Conservation (phyloP, 106 monocot genomes). For the Vanilla planifolia region DNA sequence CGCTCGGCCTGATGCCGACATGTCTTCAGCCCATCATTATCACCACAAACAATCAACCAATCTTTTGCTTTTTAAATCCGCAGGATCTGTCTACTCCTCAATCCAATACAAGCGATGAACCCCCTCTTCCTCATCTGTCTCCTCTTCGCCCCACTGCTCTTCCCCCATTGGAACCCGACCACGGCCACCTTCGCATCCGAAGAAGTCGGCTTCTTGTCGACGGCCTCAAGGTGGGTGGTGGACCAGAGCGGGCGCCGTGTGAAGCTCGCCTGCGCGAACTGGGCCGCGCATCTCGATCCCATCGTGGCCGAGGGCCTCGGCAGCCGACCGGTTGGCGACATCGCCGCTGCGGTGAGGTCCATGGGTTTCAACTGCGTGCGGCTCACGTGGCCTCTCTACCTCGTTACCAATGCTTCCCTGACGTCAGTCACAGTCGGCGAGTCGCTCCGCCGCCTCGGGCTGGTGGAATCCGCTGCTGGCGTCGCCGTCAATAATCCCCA, state of each 20-base stretch:
- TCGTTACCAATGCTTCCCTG: conserved; percentile 26
- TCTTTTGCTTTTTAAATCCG: too few relatives aligned
- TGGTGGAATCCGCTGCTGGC: conserved; percentile 24
- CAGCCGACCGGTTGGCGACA: conserved; percentile 40
- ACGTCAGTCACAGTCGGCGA: conserved; percentile 35
- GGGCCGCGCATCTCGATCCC: conserved; percentile 61
- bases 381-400: conserved; percentile 58
- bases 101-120: background rate
- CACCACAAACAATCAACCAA: too few relatives aligned
- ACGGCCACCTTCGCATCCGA: background rate
- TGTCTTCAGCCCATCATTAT: too few relatives aligned
- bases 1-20: too few relatives aligned
- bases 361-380: conserved; percentile 92
- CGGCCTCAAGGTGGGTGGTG: conserved; percentile 60
- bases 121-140: background rate
- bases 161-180: background rate
- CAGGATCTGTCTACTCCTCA: too few relatives aligned
- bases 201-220: conserved; percentile 23
- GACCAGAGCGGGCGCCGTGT: conserved; percentile 43
- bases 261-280: conserved; percentile 79
- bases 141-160: background rate
- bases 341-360: conserved; percentile 26
- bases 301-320: conserved; percentile 67
- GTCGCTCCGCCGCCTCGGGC: conserved; percentile 35
- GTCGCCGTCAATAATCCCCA: conserved; percentile 35